Conservation (phyloP, 2,329 filamentous ascomycete genomes). For the Metarhizium anisopliae region DNA sequence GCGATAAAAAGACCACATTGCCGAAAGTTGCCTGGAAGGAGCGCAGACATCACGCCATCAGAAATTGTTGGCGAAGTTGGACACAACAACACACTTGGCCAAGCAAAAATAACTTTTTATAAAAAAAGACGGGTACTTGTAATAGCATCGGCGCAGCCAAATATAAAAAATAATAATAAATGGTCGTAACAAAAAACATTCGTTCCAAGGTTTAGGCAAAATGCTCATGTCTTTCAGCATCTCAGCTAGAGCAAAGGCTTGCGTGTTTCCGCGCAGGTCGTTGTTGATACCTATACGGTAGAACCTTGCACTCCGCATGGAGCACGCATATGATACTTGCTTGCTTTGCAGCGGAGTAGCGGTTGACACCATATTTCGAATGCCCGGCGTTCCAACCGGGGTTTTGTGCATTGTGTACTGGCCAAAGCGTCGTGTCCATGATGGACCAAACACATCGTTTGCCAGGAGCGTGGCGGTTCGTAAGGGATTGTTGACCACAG, state of each 20-base stretch:
- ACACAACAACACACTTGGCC: constrained; percentile 5
- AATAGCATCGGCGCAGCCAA: constrained; percentile 4
- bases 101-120: constrained; percentile 7
- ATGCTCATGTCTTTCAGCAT: background rate
- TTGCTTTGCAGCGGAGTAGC: background rate
- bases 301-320: background rate
- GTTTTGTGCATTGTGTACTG: background rate
- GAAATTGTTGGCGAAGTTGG: background rate
- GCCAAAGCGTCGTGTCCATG: background rate
- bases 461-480: background rate
- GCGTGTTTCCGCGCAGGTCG: constrained; percentile 1
- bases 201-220: constrained; percentile 3
- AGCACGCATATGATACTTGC: background rate
- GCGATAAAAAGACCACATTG: background rate
- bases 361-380: background rate
- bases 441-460: background rate
- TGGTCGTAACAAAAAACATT: constrained; percentile 2
- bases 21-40: background rate
- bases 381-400: background rate
- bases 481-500: background rate
- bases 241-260: constrained; percentile 3
- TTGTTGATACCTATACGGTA: background rate
- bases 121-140: constrained; percentile 2
- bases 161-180: background rate
- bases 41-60: constrained; percentile 4